Evolutionary conservation across 2,329 filamentous ascomycete species (phyloP), one percentile per base, ranked within the genome.

Genomic region (Aureobasidium sp.): DNA sequence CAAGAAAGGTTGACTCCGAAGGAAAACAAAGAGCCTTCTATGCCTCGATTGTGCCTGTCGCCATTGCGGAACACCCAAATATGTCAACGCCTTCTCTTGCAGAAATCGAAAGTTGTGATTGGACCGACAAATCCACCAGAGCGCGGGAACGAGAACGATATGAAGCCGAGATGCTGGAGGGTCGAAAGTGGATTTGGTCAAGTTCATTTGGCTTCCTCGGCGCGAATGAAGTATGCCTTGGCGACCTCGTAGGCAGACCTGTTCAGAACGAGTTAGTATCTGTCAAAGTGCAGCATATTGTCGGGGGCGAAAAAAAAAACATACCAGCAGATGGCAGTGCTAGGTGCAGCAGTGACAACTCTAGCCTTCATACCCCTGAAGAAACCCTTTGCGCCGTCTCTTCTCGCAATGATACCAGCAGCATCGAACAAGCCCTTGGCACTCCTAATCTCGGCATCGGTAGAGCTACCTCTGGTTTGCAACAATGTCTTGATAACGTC

Each of bases 301-400:
- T 34, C 8, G 12, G 4, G 52, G 15, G 29, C n/a, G 53, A 2
- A n/a, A 17, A 34, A 6, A 25, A 17, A 20, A 75, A 81, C n/a
- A 71, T 74, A 94, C 94, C 94, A 99, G 82, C 94, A 99, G 72
- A 99, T 99, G n/a, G 94, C 94, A 37, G 94, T 99, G 78, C 92
- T 97, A 22, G 94, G 94, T 89, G 97, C 97, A 1, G 94, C 96
- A 12, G 92, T 97, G 65, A 99, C 87, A 52, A 99, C 88, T 70
- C 94, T 84, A 51, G 94, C 94, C 69, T 89, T 87, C 72, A 97
- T 84, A 47, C 94, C 94, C 73, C 95, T 92, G 78, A 97, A 92
- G 77, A 97, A 99, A 3, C 94, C 94, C 62, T 80, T 81, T 70
- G 89, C 82, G 39, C 94, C 94, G 72, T 96, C 93, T 71, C 92